These are phyloP conservation scores for Pichia nanzhaoensis DNA, from an alignment of 805 yeast genomes.

Conservation along the genomic window DNA sequence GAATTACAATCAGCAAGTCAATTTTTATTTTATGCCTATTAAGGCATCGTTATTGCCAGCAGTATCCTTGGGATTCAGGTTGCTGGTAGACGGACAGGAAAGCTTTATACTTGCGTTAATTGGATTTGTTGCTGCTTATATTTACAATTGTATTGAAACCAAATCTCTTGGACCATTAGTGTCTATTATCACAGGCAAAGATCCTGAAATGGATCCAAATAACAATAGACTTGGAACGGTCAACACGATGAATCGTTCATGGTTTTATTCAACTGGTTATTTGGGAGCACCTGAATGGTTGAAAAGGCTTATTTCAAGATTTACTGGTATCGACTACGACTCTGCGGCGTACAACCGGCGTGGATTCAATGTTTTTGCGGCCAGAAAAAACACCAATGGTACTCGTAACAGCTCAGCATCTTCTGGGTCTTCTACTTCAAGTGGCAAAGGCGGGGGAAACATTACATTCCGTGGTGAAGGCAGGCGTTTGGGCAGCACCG, in stretches of 20 bases:
- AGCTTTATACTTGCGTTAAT: conserved; percentile 36
- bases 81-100: conserved; percentile 38
- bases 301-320: conserved; percentile 23
- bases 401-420: conserved; percentile 5
- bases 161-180: conserved; percentile 43
- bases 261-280: conserved; percentile 47
- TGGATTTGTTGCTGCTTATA: conserved; percentile 52
- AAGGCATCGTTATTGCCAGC: conserved; percentile 50
- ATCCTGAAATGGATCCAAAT: conserved; percentile 17
- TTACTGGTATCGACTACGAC: conserved; percentile 29
- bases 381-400: conserved; percentile 13
- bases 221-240: conserved; percentile 28
- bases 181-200: conserved; percentile 27
- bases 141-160: conserved; percentile 58
- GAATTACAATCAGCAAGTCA: conserved; percentile 45
- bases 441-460: conserved; percentile 1
- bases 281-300: conserved; percentile 50
- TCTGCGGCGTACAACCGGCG: conserved; percentile 22
- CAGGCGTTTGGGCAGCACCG: too few species aligned
- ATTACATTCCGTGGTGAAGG: not conserved
- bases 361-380: conserved; percentile 18
- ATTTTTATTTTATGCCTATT: conserved; percentile 47
- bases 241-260: conserved; percentile 22
- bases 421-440: conserved; percentile 13
- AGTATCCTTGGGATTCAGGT: conserved; percentile 35